Evolutionary conservation across 257 asterid species (phyloP), one percentile per base, ranked within the genome.

Genomic region (Ilex asprella): DNA sequence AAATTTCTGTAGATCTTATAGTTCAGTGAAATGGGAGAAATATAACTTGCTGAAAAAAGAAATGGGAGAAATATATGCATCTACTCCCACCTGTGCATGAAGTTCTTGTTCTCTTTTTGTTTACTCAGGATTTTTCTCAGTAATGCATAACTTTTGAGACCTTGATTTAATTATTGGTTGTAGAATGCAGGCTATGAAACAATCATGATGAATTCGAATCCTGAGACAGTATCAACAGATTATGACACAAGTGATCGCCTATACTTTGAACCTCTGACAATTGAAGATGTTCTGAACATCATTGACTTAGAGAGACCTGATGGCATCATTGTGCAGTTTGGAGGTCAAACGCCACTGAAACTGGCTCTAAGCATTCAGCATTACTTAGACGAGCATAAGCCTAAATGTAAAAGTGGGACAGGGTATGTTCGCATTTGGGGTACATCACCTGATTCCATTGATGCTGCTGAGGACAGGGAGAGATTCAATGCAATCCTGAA

Each of bases 151-250:
- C 27, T 10, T 53, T 53, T 50, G 8, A 14, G 30, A 53, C 30
- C 30, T 21, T 53, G 11, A 2, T 15, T 50, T 41, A 7, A 6
- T 50, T 50, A 6, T 11, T 14, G 6, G 27, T 15, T 53, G 27
- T 65, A 89, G 97, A 95, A 87, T 50, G 96, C 97, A 60, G 99
- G 93, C 65, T 87, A 73, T 55, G 96, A 93, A 75, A 93, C 99
- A 69, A 86, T 93, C 76, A 93, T 93, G 97, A 89, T 89, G 96
- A 93, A 93, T 73, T 93, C 99, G 62, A 93, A 93, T 73, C 99
- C 97, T 1, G 97, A 93, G 75, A 93, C 95, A 30, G 99, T 89
- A 57, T 89, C 96, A 12, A 93, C 97, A 30, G 99, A 93, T 76
- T 93, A 93, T 29, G 97, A 89, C 85, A 89, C 97, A 16, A 93